These are phyloP conservation scores for Paragyromitra xinjiangensis DNA, from an alignment of 495 filamentous ascomycete species.

Conservation along the genomic window DNA sequence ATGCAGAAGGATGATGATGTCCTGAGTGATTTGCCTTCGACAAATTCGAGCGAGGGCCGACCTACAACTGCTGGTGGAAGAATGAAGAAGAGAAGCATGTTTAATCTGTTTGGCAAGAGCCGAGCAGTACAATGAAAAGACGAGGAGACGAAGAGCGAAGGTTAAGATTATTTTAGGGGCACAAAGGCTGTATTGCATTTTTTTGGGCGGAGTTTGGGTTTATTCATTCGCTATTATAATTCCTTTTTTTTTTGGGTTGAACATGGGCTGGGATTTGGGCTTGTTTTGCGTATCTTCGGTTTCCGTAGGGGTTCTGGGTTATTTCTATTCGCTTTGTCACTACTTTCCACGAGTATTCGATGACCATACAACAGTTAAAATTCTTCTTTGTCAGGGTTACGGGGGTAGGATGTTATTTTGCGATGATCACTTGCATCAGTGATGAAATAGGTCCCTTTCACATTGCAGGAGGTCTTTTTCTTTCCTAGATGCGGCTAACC, in stretches of 20 bases:
- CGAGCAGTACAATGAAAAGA: conserved; percentile 25
- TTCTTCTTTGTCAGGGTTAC: conserved; percentile 39
- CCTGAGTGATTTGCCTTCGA: conserved; percentile 31
- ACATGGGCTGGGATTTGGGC: conserved; percentile 18
- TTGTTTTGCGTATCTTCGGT: conserved; percentile 36
- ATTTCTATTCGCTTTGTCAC: conserved; percentile 29
- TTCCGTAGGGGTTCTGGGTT: conserved; percentile 29
- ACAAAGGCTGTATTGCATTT: conserved; percentile 29
- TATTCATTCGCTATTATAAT: conserved; percentile 45
- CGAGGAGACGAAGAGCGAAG: not conserved
- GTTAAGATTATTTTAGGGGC: conserved; percentile 8
- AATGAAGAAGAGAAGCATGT: conserved; percentile 56
- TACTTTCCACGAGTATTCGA: conserved; percentile 7
- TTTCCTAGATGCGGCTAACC: conserved; percentile 21
- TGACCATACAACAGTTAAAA: conserved; percentile 7
- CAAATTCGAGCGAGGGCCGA: conserved; percentile 33
- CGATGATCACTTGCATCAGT: conserved; percentile 18
- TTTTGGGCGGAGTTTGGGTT: conserved; percentile 45
- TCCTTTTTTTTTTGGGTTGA: conserved; percentile 24
- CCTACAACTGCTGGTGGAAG: conserved; percentile 31
- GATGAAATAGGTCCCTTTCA: conserved; percentile 27
- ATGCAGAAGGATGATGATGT: conserved; percentile 41
- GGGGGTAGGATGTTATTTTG: not conserved
- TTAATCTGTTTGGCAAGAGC: conserved; percentile 52
- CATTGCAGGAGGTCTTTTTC: conserved; percentile 13